Evolutionary conservation across 768 basidiomycete genomes (phyloP), one percentile per base, ranked within the genome.

Genomic region (Suillus sp.): DNA sequence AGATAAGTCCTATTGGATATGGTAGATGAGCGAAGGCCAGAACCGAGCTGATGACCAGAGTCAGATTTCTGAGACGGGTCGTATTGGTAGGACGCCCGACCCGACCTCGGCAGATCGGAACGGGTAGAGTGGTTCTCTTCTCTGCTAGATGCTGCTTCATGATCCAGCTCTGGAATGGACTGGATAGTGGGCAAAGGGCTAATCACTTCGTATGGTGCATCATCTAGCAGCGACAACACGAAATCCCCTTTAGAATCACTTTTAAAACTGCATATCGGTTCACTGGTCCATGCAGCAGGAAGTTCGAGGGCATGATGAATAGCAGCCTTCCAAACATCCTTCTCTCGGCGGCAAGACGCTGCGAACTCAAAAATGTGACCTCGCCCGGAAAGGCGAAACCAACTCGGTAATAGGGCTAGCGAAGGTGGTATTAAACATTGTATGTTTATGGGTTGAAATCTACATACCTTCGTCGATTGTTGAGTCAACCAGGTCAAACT

Each of bases 301-400:
- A 77, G 68, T 56, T 83, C 78, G 8, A 75, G 73, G 50, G 81
- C 70, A 16, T 89, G 82, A 61, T 78, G 80, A 56, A 97, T 85
- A 6, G 87, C 86, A 37, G 79, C 77, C 61, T 95, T 77, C 96
- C 96, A 99, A n/a, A 91, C 79, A 32, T 86, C 84, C 78, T 94
- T 96, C 77, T 99, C 96, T 40, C 80, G 83, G 69, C 79, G 83
- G 72, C 95, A 96, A 18, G 93, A 85, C 0, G 93, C 92, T 8
- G 93, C 93, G 35, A 98, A 77, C 72, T 97, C 95, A 68, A 96
- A 91, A 63, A 86, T 83, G 70, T 92, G 88, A 7, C 88, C 87
- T 60, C 81, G 82, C 50, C 82, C 83, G 11, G 81, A 84, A 18
- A 97, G 77, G 57, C 91, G 88, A 75, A 98, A 92, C 50, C 89